Evolutionary conservation across 176 grass and related monocot species (phyloP).

Genomic region (Avena atlantica): DNA sequence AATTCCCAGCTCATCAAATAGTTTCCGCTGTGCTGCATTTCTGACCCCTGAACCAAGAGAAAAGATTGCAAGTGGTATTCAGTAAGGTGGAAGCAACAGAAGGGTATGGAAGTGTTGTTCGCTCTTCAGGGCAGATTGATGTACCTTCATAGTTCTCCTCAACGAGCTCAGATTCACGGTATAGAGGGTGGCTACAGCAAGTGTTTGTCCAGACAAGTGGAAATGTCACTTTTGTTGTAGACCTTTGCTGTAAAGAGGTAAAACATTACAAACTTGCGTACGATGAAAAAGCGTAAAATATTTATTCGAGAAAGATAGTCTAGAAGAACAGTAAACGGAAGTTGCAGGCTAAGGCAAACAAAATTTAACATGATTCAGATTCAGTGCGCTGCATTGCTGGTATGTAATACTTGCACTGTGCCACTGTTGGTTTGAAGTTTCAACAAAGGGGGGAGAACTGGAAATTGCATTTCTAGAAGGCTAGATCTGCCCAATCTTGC

Average conservation of each 20-base stretch:
- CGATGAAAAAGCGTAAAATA: not conserved
- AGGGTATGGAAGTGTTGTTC: not conserved
- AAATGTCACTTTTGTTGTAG: constrained; percentile 89
- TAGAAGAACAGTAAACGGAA: not conserved
- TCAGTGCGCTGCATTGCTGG: not conserved
- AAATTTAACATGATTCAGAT: constrained; percentile 9
- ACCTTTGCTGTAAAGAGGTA: constrained; percentile 68
- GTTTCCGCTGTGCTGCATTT: constrained; percentile 84
- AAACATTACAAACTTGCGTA: not conserved
- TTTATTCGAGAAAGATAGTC: not conserved
- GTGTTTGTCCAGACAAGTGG: constrained; percentile 95
- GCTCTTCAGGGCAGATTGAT: not conserved
- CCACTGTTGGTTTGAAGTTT: not conserved
- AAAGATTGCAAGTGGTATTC: not conserved
- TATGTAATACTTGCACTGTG: constrained; percentile 10
- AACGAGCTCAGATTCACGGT: constrained; percentile 80
- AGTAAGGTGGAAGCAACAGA: constrained; percentile 14
- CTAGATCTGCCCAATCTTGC: not conserved
- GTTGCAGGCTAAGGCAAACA: not conserved
- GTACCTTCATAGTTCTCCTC: constrained; percentile 76
- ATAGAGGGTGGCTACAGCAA: constrained; percentile 91
- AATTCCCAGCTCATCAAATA: constrained; percentile 94
- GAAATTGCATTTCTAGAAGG: constrained; percentile 2
- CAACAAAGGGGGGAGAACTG: not conserved
- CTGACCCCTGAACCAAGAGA: constrained; percentile 65